A percentile compares a stretch with the other conserved stretches of the same genome.
phyloP scores from a whole-genome alignment of 139 green algal genomes.

The Dunaliella primolecta region DNA sequence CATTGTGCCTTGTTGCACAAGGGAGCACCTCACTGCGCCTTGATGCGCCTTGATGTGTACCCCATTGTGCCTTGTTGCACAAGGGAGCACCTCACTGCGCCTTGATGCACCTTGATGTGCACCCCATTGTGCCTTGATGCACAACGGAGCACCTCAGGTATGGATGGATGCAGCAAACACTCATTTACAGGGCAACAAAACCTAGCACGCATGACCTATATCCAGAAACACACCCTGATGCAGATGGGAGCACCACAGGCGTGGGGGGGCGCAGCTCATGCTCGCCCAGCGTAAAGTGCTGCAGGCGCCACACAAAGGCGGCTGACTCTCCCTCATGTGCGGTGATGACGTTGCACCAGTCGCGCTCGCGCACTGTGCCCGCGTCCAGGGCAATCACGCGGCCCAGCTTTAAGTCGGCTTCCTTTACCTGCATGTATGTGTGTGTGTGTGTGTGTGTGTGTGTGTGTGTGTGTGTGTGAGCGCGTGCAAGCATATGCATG shows the following conservation, averaged over 20 bases:
- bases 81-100: too few relatives aligned
- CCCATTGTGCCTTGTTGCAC: too few relatives aligned
- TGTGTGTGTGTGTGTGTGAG: not conserved
- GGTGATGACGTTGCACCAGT: conserved; percentile 96
- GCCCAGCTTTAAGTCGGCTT: conserved; percentile 85
- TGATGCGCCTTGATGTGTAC: too few relatives aligned
- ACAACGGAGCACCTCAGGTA: too few relatives aligned
- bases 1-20: too few relatives aligned
- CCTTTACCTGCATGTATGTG: conserved; percentile 1
- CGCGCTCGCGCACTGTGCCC: conserved; percentile 77
- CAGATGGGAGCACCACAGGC: not conserved
- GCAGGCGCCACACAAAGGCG: conserved; percentile 91
- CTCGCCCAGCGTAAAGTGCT: conserved; percentile 69
- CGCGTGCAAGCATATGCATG: not conserved
- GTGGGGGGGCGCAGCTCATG: conserved; percentile 59
- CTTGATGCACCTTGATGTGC: too few relatives aligned
- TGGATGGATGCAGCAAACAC: too few relatives aligned
- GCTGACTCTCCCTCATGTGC: conserved; percentile 78
- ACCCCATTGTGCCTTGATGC: too few relatives aligned
- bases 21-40: too few relatives aligned
- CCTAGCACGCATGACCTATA: too few relatives aligned
- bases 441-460: not conserved
- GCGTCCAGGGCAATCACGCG: conserved; percentile 66
- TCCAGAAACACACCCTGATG: not conserved
- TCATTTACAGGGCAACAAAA: too few relatives aligned